Percentiles rank a stretch among this genome's conserved stretches.
These are phyloP conservation scores for Talaromyces sp. DNA, from an alignment of 2,329 filamentous ascomycete genomes.

Conservation along the genomic window DNA sequence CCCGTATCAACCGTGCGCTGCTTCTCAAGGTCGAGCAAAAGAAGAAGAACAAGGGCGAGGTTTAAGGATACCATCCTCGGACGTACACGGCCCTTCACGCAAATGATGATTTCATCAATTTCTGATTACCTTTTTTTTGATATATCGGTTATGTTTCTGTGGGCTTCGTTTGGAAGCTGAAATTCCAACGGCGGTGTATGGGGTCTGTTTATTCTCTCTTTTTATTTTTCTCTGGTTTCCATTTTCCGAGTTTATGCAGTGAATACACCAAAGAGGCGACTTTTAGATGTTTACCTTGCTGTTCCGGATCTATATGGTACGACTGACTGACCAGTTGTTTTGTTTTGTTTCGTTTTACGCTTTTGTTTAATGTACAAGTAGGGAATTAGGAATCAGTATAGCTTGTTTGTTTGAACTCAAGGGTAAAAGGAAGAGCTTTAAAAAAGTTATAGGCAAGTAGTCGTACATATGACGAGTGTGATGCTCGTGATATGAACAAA, in stretches of 20 bases:
- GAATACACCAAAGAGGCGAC: neutral
- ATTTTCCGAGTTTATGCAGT: neutral
- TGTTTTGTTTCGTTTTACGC: neutral
- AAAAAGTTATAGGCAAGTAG: no score
- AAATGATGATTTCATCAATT: neutral
- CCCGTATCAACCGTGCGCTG: conserved; percentile 96
- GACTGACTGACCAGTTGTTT: neutral
- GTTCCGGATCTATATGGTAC: neutral
- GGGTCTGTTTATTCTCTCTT: neutral
- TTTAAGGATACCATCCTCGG: conserved; percentile 4
- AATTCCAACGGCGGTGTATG: neutral
- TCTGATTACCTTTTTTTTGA: neutral
- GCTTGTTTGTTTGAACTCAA: neutral
- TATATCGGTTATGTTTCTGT: neutral
- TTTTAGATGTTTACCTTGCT: neutral
- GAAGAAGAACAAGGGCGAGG: conserved; percentile 66
- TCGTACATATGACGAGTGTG: no score
- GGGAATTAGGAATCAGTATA: neutral
- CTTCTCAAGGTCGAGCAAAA: conserved; percentile 95
- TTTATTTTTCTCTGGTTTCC: neutral
- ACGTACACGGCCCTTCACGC: neutral
- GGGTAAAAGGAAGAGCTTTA: neutral
- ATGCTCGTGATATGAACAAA: no score
- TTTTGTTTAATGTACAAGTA: neutral
- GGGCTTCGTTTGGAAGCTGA: neutral